A percentile compares a stretch with the other conserved stretches of the same genome.
Evolutionary conservation across 2,329 filamentous ascomycete genomes (phyloP).

Genomic region (Alternaria sp.): DNA sequence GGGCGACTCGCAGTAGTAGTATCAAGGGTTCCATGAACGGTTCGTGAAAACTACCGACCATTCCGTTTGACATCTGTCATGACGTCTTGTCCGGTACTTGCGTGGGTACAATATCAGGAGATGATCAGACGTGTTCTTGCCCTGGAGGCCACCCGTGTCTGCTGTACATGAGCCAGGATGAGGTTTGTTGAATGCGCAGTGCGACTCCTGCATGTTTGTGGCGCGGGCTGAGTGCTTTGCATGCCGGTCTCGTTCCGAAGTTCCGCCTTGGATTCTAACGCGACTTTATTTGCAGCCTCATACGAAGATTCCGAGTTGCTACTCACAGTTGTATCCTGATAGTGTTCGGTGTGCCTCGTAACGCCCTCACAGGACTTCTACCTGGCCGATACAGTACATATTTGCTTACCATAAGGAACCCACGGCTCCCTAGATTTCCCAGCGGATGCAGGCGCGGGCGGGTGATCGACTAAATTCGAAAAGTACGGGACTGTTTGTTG

Average conservation of each 20-base stretch:
- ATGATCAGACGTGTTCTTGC: not conserved
- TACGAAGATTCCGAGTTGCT: not conserved
- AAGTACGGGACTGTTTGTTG: not conserved
- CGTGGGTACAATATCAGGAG: constrained; percentile 1
- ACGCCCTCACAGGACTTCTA: not conserved
- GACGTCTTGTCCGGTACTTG: constrained; percentile 5
- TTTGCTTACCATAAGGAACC: not conserved
- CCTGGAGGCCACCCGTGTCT: not conserved
- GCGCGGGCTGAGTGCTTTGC: constrained; percentile 9
- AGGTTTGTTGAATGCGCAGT: constrained; percentile 8
- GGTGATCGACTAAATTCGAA: constrained; percentile 10
- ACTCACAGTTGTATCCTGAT: not conserved
- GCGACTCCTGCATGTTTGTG: constrained; percentile 17
- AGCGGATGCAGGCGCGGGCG: constrained; percentile 9
- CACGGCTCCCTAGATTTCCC: not conserved
- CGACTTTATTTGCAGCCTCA: not conserved
- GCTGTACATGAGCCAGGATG: constrained; percentile 5
- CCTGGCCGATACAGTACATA: not conserved
- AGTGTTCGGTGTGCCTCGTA: not conserved
- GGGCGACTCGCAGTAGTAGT: constrained; percentile 1
- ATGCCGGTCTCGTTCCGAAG: constrained; percentile 10
- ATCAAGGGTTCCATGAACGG: not conserved
- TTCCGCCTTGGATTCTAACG: constrained; percentile 12
- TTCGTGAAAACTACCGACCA: not conserved
- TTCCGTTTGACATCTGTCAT: constrained; percentile 5